Conservation (phyloP, 208 protist species). For the Sergeia podlipaevii region DNA sequence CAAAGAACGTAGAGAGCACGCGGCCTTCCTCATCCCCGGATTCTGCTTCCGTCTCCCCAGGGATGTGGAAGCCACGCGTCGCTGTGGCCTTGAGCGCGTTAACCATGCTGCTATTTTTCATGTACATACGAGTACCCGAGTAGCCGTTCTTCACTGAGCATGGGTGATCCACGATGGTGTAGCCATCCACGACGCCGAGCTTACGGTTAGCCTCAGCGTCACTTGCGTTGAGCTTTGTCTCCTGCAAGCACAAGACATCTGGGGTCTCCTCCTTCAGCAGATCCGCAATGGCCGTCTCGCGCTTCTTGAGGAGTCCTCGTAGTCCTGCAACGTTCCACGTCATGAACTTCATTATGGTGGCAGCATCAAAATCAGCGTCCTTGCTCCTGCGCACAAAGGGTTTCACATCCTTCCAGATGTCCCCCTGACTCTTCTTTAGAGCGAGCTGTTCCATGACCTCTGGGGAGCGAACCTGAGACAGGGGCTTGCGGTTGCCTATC, state of each 20-base stretch:
- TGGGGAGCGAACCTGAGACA: conserved; percentile 20
- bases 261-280: conserved; percentile 66
- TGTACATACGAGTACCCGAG: conserved; percentile 84
- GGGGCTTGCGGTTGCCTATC: conserved; percentile 27
- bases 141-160: conserved; percentile 85
- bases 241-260: conserved; percentile 89
- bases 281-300: conserved; percentile 36
- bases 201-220: conserved; percentile 39
- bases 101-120: conserved; percentile 22
- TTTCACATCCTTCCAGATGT: conserved; percentile 55
- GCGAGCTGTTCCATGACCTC: conserved; percentile 28
- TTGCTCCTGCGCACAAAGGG: conserved; percentile 56
- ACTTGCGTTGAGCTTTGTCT: conserved; percentile 89
- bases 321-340: conserved; percentile 93
- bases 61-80: conserved; percentile 30
- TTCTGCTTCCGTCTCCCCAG: not conserved
- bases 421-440: conserved; percentile 45
- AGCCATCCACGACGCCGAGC: conserved; percentile 68
- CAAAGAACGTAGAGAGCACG: conserved; percentile 80
- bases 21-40: conserved; percentile 82
- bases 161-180: conserved; percentile 67
- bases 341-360: conserved; percentile 81
- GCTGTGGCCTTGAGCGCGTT: conserved; percentile 15
- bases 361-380: conserved; percentile 48
- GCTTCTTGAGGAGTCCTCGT: conserved; percentile 79